Base-by-base conservation (phyloP, 768 basidiomycete species). In the Suillus paluster region DNA sequence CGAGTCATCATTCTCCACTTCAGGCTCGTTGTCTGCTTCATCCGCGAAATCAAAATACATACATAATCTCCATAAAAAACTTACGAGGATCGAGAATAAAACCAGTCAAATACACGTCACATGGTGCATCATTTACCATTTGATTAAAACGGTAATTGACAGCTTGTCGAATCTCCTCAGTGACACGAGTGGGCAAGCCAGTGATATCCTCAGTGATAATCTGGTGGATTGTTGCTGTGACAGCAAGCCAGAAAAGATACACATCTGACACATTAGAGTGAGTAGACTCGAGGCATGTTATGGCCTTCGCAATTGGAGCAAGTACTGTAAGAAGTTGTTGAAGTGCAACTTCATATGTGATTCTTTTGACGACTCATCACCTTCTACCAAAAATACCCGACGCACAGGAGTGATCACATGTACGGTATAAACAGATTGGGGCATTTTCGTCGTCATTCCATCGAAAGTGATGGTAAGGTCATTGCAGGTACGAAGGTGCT, bases 381-480 rank as follows among this genome's bases (percentile, higher is more conserved):
- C 71, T 2, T 61, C 63, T 21, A 71, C 44, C 10, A 73, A 55
- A 42, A 63, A 70, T 3, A 58, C 55, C 1, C 42, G 17, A 10
- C 45, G 55, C n/a, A 25, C 46, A 5, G 61, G 61, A 0, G 62
- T 67, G 39, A 65, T 72, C 30, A 64, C 54, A 58, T 71, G 71
- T 14, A 64, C 48, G 1, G 68, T 69, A 45, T 71, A 71, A 17
- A 71, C 58, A 1, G 70, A 67, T 21, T 71, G 34, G 17, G 57
- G 57, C n/a, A 44, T 33, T 1, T 63, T 63, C 19, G 65, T 71
- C 9, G 62, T 69, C 12, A 59, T 60, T 9, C 72, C 73, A 58
- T 74, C 72, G 41, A 69, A 74, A 0, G 70, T 70, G 17, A 73
- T 50, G 30, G 61, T 70, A 39, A 74, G 59, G 12, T 63, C 30